phyloP scores from a whole-genome alignment of 768 basidiomycete species.

The Boletus pseudo-olivaceus region DNA sequence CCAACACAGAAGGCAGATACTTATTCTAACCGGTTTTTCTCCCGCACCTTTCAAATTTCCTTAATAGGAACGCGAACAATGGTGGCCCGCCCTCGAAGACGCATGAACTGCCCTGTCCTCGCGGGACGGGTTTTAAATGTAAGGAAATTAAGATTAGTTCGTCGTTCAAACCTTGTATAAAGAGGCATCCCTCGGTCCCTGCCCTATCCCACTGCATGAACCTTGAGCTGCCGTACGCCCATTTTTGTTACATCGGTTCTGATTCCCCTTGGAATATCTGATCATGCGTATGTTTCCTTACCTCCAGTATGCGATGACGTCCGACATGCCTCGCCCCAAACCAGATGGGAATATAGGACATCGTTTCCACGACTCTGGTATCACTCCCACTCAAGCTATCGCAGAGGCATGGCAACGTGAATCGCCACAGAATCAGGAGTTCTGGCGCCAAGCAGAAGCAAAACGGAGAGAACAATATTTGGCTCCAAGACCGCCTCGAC shows the following conservation, averaged over 20 bases:
- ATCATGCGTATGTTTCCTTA: constrained; percentile 29
- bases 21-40: constrained; percentile 27
- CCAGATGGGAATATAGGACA: constrained; percentile 33
- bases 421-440: constrained; percentile 54
- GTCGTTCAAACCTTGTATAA: constrained; percentile 35
- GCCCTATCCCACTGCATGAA: constrained; percentile 31
- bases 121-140: constrained; percentile 26
- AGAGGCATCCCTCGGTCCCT: constrained; percentile 31
- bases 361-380: constrained; percentile 23
- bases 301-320: constrained; percentile 36
- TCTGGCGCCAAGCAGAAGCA: constrained; percentile 56
- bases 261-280: constrained; percentile 20
- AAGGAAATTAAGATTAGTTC: constrained; percentile 31
- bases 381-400: constrained; percentile 60
- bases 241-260: constrained; percentile 30
- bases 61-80: constrained; percentile 31
- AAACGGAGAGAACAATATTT: constrained; percentile 45
- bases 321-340: constrained; percentile 33
- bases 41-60: constrained; percentile 34
- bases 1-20: constrained; percentile 34
- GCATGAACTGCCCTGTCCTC: constrained; percentile 18
- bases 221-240: constrained; percentile 37
- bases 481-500: constrained; percentile 33
- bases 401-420: constrained; percentile 67
- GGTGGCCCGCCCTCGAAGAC: constrained; percentile 23